A percentile compares a stretch with the other conserved stretches of the same genome.
Conservation (phyloP, 1,284 basidiomycete genomes). For the Leccinum fuscescens region DNA sequence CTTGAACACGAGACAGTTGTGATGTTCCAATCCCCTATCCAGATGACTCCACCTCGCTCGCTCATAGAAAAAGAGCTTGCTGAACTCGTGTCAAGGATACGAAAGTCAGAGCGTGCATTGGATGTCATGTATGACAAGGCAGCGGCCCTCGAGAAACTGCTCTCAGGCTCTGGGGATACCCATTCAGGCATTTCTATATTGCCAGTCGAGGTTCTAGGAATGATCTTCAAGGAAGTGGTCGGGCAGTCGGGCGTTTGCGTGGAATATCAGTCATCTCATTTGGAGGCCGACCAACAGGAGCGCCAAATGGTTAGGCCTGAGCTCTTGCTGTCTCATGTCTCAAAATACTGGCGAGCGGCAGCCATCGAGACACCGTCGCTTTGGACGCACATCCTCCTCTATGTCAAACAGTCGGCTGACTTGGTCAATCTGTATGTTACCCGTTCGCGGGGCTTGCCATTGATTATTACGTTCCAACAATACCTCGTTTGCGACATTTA, state of each 20-base stretch:
- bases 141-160: constrained; percentile 10
- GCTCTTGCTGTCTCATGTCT: constrained; percentile 31
- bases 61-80: constrained; percentile 16
- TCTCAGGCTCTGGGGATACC: constrained; percentile 2
- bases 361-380: constrained; percentile 22
- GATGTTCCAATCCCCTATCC: background rate
- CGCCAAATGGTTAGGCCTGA: constrained; percentile 20
- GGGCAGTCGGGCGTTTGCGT: constrained; percentile 3
- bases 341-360: constrained; percentile 29
- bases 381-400: constrained; percentile 28
- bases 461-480: constrained; percentile 25
- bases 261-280: constrained; percentile 1
- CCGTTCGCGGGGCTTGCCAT: constrained; percentile 28
- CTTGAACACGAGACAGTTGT: background rate
- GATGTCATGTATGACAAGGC: constrained; percentile 21
- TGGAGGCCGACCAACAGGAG: constrained; percentile 6
- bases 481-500: constrained; percentile 22
- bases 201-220: constrained; percentile 27
- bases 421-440: constrained; percentile 28
- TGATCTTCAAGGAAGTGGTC: constrained; percentile 24
- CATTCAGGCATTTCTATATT: constrained; percentile 14
- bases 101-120: constrained; percentile 21
- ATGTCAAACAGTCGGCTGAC: constrained; percentile 27
- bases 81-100: constrained; percentile 22
- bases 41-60: constrained; percentile 14